These are phyloP conservation scores for Malus hybrid DNA, from an alignment of 331 rosid species.

Conservation along the genomic window DNA sequence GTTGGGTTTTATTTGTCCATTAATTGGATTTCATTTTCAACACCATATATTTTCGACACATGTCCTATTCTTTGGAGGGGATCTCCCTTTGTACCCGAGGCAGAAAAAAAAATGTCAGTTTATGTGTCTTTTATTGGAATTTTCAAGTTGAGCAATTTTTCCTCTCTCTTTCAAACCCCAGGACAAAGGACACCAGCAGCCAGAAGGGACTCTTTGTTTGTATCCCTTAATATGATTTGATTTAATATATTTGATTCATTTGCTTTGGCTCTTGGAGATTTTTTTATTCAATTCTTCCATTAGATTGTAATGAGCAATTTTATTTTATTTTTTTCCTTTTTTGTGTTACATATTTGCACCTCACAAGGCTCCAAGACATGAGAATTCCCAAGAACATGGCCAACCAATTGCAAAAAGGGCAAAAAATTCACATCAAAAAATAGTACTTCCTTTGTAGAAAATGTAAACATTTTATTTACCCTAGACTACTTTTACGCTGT, in stretches of 20 bases:
- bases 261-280: not conserved
- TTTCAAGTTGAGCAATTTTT: conserved; percentile 19
- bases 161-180: conserved; percentile 21
- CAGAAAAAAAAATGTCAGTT: conserved; percentile 14
- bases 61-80: conserved; percentile 13
- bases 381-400: not conserved
- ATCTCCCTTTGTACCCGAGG: not conserved
- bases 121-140: conserved; percentile 21
- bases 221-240: conserved; percentile 22
- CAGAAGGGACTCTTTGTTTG: conserved; percentile 17
- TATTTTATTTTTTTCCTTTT: not conserved
- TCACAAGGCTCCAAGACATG: not conserved
- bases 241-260: not conserved
- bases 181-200: conserved; percentile 18
- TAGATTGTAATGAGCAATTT: not conserved
- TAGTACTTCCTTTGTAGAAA: not conserved
- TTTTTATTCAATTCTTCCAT: conserved; percentile 6
- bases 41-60: not conserved
- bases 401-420: not conserved
- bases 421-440: not conserved
- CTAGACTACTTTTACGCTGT: conserved; percentile 41
- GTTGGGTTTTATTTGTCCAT: not conserved
- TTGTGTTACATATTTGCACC: not conserved
- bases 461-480: not conserved
- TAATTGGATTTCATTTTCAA: too few relatives aligned